Evolutionary conservation across 2,329 filamentous ascomycete species (phyloP), one percentile per base, ranked within the genome.

Genomic region (Calycina herbarum): DNA sequence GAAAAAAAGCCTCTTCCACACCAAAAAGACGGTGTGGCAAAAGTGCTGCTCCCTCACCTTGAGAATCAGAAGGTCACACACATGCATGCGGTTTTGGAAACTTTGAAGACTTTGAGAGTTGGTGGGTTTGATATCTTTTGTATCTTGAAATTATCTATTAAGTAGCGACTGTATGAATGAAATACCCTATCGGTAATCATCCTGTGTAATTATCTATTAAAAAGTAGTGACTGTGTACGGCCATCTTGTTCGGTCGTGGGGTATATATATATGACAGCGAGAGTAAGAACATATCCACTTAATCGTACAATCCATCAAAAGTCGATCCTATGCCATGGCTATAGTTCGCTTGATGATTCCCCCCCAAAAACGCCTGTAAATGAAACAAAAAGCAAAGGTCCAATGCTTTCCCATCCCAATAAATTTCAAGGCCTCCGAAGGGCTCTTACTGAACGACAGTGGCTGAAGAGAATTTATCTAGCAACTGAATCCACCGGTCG

Each of bases 261-360:
- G 69, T 71, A 71, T 71, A 71, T 71, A 71, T 69, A 71, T 69
- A 56, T 65, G 67, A 65, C 62, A 69, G 63, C 57, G 67, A 70
- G 66, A 56, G 67, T 68, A 57, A 67, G 61, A 64, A 56, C 61
- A 65, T 62, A 66, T 57, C 64, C 15, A 33, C 63, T 38, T 70
- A 70, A 59, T 70, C 65, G 64, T 70, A 70, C 69, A 70, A 27
- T 31, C 31, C 38, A 45, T 42, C 65, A 20, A 27, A 60, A 42
- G 27, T 42, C 35, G 63, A 5, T 17, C 31, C 31, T 59, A 40
- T 57, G 38, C 45, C 31, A 33, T 57, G 45, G 45, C 45, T 11
- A 51, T 24, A 51, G 45, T 24, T 8, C 20, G 20, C 20, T 51
- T 27, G 20, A 40, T 38, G 35, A 38, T 38, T 38, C 35, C 27